phyloP scores from a whole-genome alignment of 2,329 filamentous ascomycete genomes.

The Harringtonia lauricola region DNA sequence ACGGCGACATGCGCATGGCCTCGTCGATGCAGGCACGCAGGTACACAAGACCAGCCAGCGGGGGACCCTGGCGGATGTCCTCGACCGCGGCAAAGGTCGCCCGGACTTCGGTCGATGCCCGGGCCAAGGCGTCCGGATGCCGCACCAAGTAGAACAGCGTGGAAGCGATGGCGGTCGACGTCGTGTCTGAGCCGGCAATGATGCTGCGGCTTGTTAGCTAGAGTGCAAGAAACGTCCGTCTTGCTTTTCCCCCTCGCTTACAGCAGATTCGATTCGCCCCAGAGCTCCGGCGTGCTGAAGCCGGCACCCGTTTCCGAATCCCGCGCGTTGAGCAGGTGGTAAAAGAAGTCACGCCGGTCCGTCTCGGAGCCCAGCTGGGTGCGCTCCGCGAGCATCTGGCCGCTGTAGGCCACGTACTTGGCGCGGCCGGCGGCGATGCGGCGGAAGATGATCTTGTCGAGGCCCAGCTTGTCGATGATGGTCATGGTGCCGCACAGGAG shows the following conservation, averaged over 20 bases:
- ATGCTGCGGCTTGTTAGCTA: conserved; percentile 31
- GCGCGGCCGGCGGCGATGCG: conserved; percentile 55
- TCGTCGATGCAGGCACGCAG: conserved; percentile 55
- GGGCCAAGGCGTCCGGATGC: conserved; percentile 33
- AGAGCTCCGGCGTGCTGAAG: conserved; percentile 55
- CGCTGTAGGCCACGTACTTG: conserved; percentile 62
- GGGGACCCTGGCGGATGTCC: conserved; percentile 41
- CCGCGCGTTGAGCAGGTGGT: conserved; percentile 59
- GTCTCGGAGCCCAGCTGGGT: conserved; percentile 55
- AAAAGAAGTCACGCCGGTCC: conserved; percentile 65
- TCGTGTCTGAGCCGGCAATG: conserved; percentile 62
- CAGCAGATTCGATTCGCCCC: conserved; percentile 60
- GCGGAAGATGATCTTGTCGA: conserved; percentile 59
- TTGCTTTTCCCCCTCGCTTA: conserved; percentile 19
- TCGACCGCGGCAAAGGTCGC: conserved; percentile 37
- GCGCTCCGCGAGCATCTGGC: conserved; percentile 53
- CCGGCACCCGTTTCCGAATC: conserved; percentile 61
- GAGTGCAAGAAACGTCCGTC: too few relatives aligned
- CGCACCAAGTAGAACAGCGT: conserved; percentile 53
- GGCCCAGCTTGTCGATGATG: conserved; percentile 50
- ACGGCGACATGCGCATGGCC: conserved; percentile 51
- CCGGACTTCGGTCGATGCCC: conserved; percentile 40
- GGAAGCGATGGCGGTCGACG: conserved; percentile 54
- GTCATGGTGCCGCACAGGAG: conserved; percentile 67
- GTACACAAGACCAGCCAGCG: conserved; percentile 41